Conservation (phyloP, 2,329 filamentous ascomycete species). For the Stromatinia cepivora region DNA sequence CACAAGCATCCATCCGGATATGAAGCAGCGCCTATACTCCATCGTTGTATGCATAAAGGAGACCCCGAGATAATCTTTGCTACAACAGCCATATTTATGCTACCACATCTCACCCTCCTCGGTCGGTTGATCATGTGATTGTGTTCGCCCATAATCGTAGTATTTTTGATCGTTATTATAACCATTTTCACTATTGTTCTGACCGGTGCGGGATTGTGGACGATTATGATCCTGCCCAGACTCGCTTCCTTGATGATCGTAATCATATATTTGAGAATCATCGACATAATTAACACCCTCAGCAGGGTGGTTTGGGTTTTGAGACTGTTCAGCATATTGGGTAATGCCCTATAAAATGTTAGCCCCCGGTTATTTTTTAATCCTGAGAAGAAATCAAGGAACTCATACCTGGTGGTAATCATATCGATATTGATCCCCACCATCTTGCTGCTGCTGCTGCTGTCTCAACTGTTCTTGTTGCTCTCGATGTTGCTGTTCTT, state of each 20-base stretch:
- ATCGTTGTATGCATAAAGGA: constrained; percentile 40
- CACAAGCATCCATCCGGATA: constrained; percentile 28
- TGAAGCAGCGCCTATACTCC: constrained; percentile 38
- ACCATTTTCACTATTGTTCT: constrained; percentile 38
- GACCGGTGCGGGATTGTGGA: constrained; percentile 40
- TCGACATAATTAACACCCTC: constrained; percentile 48
- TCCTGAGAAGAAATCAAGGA: neutral
- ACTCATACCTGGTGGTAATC: constrained; percentile 42
- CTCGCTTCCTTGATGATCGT: constrained; percentile 47
- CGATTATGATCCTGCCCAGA: constrained; percentile 34
- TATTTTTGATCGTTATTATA: constrained; percentile 39
- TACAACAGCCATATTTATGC: constrained; percentile 21
- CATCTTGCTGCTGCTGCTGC: constrained; percentile 41
- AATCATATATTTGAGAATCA: constrained; percentile 53
- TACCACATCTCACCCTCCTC: constrained; percentile 42
- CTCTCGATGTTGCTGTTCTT: constrained; percentile 41
- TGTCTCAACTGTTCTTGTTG: constrained; percentile 39
- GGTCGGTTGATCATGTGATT: constrained; percentile 31
- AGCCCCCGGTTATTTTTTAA: constrained; percentile 14
- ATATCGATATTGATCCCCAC: constrained; percentile 40
- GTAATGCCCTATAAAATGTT: constrained; percentile 39
- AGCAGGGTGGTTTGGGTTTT: constrained; percentile 35
- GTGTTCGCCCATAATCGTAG: constrained; percentile 34
- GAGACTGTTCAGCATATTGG: constrained; percentile 41
- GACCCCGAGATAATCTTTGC: constrained; percentile 13